Evolutionary conservation across 139 green algal species (phyloP), one percentile per base, ranked within the genome.

Genomic region (Diplosphaera chodatii): DNA sequence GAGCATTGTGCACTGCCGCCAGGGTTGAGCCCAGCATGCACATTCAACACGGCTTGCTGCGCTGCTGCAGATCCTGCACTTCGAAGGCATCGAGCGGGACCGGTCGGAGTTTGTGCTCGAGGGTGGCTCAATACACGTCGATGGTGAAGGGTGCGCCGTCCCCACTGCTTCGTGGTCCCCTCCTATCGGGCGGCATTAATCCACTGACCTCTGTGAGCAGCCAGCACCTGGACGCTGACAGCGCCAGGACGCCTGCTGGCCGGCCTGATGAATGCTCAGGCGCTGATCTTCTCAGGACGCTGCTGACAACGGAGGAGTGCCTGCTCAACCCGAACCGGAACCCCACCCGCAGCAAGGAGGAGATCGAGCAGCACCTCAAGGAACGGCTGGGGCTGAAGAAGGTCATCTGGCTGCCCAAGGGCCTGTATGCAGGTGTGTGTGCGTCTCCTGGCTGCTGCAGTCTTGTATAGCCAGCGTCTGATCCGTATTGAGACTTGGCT

Each of bases 281-380:
- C 68, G 59, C 4, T n/a, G n/a, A 48, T 48, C 37, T 5, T 1
- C 41, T 32, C 77, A 88, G 87, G 40, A 94, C 89, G 27, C 71
- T 91, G 63, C 59, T 94, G 28, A 87, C 85, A 8, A 94, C 89
- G 41, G 83, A 88, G 75, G 84, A 92, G 80, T 95, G 89, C 78
- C 78, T 94, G 70, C 80, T 94, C 20, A 80, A 94, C 81, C 69
- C 30, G 67, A 92, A 84, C 77, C 82, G 89, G 72, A 94, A 94
- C 81, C 87, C 85, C 22, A 8, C 71, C n/a, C 78, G 95, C 67
- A 76, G 63, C 68, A 80, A 78, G 59, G 81, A 79, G 29, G 63
- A 84, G 65, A 89, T 94, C 8, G 85, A 94, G 77, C 37, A 40
- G 32, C 65, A 84, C 74, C 83, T 94, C 23, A 74, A 74, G 28